Evolutionary conservation across 202 grass and related monocot species (phyloP).

Genomic region (Elaeis oleifera): DNA sequence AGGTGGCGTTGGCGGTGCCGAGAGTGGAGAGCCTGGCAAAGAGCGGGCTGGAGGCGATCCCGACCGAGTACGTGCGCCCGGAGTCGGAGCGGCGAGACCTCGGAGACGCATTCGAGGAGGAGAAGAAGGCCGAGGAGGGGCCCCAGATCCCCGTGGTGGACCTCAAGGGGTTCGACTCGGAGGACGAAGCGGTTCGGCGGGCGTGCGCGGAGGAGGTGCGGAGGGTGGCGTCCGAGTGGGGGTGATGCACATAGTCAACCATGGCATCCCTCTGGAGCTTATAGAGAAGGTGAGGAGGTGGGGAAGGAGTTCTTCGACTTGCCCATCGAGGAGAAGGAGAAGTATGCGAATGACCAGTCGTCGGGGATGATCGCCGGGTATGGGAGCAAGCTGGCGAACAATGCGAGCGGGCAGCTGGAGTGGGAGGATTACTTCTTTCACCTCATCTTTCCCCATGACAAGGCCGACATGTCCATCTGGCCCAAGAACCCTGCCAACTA

Average conservation of each 20-base stretch:
- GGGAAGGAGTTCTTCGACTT: conserved; percentile 62
- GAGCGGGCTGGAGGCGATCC: conserved; percentile 42
- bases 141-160: conserved; percentile 61
- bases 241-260: conserved; percentile 65
- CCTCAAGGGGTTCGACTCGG: conserved; percentile 17
- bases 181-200: conserved; percentile 3
- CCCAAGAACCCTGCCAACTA: conserved; percentile 49
- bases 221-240: conserved; percentile 16
- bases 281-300: conserved; percentile 36
- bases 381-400: conserved; percentile 61
- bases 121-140: conserved; percentile 4
- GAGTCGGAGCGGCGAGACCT: conserved; percentile 54
- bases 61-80: conserved; percentile 68
- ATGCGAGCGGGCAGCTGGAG: conserved; percentile 49
- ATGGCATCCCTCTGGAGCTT: conserved; percentile 43
- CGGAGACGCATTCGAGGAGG: conserved; percentile 65
- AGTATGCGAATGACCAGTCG: conserved; percentile 67
- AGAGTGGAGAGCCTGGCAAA: conserved; percentile 57
- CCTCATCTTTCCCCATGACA: conserved; percentile 45
- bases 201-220: conserved; percentile 12
- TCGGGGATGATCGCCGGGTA: conserved; percentile 58
- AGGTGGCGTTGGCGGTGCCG: background rate
- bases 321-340: conserved; percentile 57
- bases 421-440: conserved; percentile 98
- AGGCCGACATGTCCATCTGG: conserved; percentile 42